Percentiles rank a stretch among this genome's conserved stretches.
These are phyloP conservation scores for Blastobotrys illinoisensis DNA, from an alignment of 1,139 yeast genomes.

Conservation along the genomic window DNA sequence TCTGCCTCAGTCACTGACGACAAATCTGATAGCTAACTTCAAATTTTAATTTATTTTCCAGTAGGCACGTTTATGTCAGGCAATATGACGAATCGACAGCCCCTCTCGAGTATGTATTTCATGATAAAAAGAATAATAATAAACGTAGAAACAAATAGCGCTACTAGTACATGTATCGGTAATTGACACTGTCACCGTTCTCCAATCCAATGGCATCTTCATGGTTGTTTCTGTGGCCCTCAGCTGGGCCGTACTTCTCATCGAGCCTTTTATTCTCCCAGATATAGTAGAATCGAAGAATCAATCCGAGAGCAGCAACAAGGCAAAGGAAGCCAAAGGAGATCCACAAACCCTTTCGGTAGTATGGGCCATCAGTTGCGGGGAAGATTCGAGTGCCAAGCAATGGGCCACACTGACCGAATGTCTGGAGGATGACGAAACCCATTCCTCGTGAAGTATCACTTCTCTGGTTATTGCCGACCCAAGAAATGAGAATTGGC, in stretches of 20 bases:
- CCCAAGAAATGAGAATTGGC: constrained; percentile 29
- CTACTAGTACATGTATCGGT: constrained; percentile 18
- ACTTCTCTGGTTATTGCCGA: constrained; percentile 31
- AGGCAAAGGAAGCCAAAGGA: constrained; percentile 23
- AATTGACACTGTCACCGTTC: constrained; percentile 17
- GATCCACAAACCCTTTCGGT: constrained; percentile 28
- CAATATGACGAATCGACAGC: too few species aligned
- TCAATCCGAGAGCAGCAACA: constrained; percentile 19
- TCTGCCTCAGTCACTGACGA: neutral
- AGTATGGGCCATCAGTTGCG: constrained; percentile 27
- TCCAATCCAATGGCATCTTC: constrained; percentile 14
- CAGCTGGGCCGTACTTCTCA: constrained; percentile 22
- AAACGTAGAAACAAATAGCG: neutral
- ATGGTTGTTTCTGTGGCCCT: constrained; percentile 13
- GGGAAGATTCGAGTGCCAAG: constrained; percentile 32
- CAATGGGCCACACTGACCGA: constrained; percentile 33
- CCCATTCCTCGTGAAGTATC: constrained; percentile 30
- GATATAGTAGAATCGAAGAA: constrained; percentile 18
- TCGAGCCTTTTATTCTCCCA: constrained; percentile 23
- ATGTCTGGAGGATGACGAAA: constrained; percentile 27
- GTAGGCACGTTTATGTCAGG: too few species aligned
- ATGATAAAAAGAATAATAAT: neutral
- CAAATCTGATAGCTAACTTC: neutral
- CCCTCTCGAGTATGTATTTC: too few species aligned
- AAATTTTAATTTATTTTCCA: neutral